phyloP scores from a whole-genome alignment of 2,329 filamentous ascomycete species.

The Aspergillus latus region DNA sequence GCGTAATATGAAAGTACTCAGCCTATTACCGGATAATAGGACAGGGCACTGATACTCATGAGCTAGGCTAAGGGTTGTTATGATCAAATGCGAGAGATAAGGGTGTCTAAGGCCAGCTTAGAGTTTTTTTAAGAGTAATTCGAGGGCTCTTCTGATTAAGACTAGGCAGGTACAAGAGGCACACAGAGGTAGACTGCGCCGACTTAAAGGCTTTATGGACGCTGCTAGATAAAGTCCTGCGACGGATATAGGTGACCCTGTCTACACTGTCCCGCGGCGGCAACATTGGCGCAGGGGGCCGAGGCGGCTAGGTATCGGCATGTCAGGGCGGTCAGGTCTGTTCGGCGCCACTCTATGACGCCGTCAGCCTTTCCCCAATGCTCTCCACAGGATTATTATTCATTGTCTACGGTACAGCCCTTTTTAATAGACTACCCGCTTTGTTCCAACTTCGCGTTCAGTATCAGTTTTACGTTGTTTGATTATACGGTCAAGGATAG shows the following conservation, averaged over 20 bases:
- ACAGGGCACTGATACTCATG: no score
- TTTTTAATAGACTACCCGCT: neutral
- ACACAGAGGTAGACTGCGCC: no score
- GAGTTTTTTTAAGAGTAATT: no score
- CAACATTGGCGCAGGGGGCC: constrained; percentile 10
- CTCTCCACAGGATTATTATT: constrained; percentile 11
- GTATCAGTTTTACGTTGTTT: neutral
- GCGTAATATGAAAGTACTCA: constrained; percentile 22
- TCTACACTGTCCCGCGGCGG: neutral
- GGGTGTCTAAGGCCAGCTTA: no score
- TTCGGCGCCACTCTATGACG: constrained; percentile 15
- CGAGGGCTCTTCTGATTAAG: no score
- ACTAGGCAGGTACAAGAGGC: no score
- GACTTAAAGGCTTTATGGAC: no score
- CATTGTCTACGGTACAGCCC: neutral
- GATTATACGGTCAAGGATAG: neutral
- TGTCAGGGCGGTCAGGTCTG: constrained; percentile 27
- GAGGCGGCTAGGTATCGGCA: constrained; percentile 33
- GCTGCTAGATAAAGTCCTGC: no score
- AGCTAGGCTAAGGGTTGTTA: no score
- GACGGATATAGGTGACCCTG: no score
- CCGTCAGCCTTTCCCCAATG: constrained; percentile 15
- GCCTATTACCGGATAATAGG: no score
- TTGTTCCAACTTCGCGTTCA: neutral
- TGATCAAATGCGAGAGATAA: no score